A percentile compares a stretch with the other conserved stretches of the same genome.
phyloP scores from a whole-genome alignment of 1,284 basidiomycete species.

The Kalmanozyma brasiliensis region DNA sequence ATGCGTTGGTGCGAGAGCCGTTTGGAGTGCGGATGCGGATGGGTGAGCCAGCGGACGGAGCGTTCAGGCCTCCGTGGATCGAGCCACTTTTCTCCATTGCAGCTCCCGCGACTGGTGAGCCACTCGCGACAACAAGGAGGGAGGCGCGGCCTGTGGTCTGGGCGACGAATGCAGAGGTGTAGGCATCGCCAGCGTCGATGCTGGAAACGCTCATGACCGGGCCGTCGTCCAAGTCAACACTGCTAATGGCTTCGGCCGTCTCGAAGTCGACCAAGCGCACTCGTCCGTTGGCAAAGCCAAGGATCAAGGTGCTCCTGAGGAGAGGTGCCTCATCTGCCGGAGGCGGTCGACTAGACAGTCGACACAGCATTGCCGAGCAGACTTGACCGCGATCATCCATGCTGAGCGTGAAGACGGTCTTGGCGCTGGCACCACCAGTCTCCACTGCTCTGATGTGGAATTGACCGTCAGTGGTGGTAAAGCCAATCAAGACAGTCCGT shows the following conservation, averaged over 20 bases:
- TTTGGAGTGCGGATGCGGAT: conserved; percentile 40
- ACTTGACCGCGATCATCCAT: conserved; percentile 26
- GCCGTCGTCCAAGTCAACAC: conserved; percentile 42
- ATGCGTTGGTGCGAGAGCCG: conserved; percentile 34
- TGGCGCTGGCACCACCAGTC: conserved; percentile 13
- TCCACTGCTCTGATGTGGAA: conserved; percentile 35
- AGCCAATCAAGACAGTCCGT: conserved; percentile 18
- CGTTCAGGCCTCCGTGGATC: conserved; percentile 31
- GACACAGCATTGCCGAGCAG: conserved; percentile 36
- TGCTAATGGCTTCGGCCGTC: conserved; percentile 25
- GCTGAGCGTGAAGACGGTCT: conserved; percentile 28
- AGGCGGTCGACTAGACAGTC: conserved; percentile 19
- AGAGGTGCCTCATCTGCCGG: conserved; percentile 26
- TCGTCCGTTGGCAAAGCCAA: conserved; percentile 40
- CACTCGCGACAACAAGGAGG: conserved; percentile 22
- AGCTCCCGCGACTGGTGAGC: conserved; percentile 5
- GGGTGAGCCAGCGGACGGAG: conserved; percentile 29
- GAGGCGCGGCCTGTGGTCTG: conserved; percentile 33
- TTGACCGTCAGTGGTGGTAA: conserved; percentile 27
- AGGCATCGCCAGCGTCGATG: conserved; percentile 25
- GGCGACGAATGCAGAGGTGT: conserved; percentile 25
- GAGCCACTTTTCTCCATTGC: conserved; percentile 37
- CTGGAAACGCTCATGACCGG: conserved; percentile 17
- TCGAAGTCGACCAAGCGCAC: conserved; percentile 32
- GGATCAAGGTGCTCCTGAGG: conserved; percentile 29